Conservation (phyloP, 345 rosid genomes). For the Brassica juncea region DNA sequence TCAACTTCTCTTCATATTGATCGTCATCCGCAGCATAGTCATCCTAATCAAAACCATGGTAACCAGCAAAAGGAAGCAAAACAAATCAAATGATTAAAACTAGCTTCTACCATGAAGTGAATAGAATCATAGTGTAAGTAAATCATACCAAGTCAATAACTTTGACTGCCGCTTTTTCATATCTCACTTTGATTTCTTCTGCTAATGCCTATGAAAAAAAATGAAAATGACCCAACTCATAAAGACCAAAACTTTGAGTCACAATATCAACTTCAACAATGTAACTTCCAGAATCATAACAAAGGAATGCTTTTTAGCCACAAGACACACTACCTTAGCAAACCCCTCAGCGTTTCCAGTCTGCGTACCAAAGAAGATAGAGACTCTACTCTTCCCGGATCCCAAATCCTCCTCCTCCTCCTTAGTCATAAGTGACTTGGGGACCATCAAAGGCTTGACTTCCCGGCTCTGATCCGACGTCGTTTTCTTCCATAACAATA, state of each 20-base stretch:
- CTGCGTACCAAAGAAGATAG: conserved; percentile 77
- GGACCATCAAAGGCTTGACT: conserved; percentile 51
- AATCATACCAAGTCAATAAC: conserved; percentile 66
- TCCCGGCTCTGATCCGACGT: conserved; percentile 50
- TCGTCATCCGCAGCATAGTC: conserved; percentile 81
- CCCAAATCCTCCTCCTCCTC: conserved; percentile 49
- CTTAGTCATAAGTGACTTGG: conserved; percentile 47
- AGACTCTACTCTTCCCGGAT: conserved; percentile 62
- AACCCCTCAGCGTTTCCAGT: conserved; percentile 88
- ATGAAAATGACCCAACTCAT: not conserved
- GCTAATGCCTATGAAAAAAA: conserved; percentile 53
- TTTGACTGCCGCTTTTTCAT: conserved; percentile 68
- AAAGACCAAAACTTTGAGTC: conserved; percentile 10
- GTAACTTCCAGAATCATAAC: too few relatives aligned
- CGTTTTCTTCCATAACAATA: conserved; percentile 60
- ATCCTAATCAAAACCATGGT: conserved; percentile 20
- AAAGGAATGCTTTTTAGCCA: too few relatives aligned
- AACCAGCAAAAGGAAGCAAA: not conserved
- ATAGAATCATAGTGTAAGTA: not conserved
- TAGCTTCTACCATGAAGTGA: not conserved
- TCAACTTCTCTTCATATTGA: conserved; percentile 63
- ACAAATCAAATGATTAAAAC: not conserved
- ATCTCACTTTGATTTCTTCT: conserved; percentile 71
- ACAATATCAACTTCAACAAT: not conserved
- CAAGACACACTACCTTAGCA: conserved; percentile 53